These are phyloP conservation scores for Diplodia scrobiculata DNA, from an alignment of 2,329 filamentous ascomycete genomes.

Conservation along the genomic window DNA sequence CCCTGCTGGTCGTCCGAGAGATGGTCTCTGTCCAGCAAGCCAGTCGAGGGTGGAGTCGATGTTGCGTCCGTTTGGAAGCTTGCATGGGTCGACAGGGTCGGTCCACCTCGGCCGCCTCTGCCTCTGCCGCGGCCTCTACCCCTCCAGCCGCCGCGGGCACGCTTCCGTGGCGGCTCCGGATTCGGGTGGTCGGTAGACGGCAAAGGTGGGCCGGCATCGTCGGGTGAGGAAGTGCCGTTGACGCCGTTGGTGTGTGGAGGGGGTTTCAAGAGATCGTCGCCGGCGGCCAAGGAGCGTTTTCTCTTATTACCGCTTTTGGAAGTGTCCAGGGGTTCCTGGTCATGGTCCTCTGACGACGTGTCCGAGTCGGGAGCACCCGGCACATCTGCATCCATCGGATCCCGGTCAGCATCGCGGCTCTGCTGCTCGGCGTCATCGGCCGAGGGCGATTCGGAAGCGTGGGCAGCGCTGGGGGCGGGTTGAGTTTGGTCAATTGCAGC, in stretches of 20 bases:
- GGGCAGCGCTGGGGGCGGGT: constrained; percentile 4
- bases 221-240: constrained; percentile 14
- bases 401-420: constrained; percentile 12
- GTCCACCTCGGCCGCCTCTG: constrained; percentile 22
- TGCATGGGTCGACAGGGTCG: constrained; percentile 14
- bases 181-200: neutral
- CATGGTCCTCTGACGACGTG: constrained; percentile 26
- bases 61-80: constrained; percentile 27
- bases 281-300: constrained; percentile 16
- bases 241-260: constrained; percentile 17
- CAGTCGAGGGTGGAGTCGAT: constrained; percentile 38
- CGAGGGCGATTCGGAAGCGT: constrained; percentile 14
- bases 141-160: constrained; percentile 13
- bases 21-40: constrained; percentile 42
- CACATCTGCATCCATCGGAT: constrained; percentile 16
- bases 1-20: constrained; percentile 28
- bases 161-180: constrained; percentile 27
- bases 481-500: constrained; percentile 13
- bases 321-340: constrained; percentile 25
- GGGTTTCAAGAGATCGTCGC: neutral
- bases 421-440: constrained; percentile 19
- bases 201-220: constrained; percentile 3
- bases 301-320: constrained; percentile 28
- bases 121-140: constrained; percentile 25
- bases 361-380: constrained; percentile 26